Evolutionary conservation across 331 rosid species (phyloP).

Genomic region (Spiraea crenata): DNA sequence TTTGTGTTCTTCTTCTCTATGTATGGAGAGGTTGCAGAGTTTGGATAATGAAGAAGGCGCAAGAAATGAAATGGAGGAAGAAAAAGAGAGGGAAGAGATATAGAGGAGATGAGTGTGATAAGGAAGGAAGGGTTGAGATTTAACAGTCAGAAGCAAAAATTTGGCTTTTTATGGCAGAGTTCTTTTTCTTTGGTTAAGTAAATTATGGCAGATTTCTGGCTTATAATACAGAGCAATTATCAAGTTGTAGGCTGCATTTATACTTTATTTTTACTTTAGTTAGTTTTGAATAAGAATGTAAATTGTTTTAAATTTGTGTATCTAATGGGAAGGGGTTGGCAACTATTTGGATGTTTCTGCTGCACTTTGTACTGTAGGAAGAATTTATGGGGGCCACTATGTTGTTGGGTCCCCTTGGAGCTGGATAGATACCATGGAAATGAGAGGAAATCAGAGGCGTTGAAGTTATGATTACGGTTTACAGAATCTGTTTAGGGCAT

Average conservation of each 20-base stretch:
- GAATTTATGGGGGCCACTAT: not conserved
- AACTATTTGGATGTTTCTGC: slow-evolving; percentile 8
- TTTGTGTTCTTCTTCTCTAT: not conserved
- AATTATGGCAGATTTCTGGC: slow-evolving; percentile 30
- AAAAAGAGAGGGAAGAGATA: slow-evolving; percentile 36
- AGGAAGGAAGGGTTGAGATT: slow-evolving; percentile 99
- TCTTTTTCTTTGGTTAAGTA: not conserved
- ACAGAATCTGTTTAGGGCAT: not conserved
- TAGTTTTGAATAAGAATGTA: too few relatives aligned
- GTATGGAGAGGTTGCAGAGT: slow-evolving; percentile 29
- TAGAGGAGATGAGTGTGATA: slow-evolving; percentile 60
- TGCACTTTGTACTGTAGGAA: not conserved
- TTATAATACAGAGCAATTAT: not conserved
- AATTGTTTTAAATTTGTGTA: not conserved
- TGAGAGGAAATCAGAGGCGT: not conserved
- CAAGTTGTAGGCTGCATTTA: not conserved
- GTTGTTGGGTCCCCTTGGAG: not conserved
- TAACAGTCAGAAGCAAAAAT: slow-evolving; percentile 45
- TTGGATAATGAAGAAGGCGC: slow-evolving; percentile 43
- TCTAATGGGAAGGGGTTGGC: not conserved
- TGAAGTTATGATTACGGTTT: not conserved
- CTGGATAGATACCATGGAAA: not conserved
- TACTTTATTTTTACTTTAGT: too few relatives aligned
- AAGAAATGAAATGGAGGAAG: slow-evolving; percentile 9
- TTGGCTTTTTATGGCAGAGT: slow-evolving; percentile 45